Percentiles rank a stretch among this genome's conserved stretches.
These are phyloP conservation scores for Erucastrum elatum DNA, from an alignment of 345 rosid genomes.

Conservation along the genomic window DNA sequence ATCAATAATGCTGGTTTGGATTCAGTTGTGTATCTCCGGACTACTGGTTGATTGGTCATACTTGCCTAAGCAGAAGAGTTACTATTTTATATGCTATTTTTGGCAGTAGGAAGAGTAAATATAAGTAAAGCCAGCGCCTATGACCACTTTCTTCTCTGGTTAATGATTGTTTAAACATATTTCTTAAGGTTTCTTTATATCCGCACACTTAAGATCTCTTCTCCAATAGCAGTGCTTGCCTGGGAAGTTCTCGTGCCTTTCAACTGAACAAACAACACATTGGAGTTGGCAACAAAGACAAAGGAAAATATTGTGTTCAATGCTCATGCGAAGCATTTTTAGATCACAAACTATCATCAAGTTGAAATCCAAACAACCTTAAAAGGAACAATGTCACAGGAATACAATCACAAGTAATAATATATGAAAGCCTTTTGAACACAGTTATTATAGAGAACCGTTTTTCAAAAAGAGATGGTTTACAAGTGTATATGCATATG, in stretches of 20 bases:
- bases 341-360: too few species aligned
- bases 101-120: too few species aligned
- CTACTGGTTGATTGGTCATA: slow-evolving; percentile 82
- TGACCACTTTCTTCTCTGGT: too few species aligned
- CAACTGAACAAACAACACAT: slow-evolving; percentile 64
- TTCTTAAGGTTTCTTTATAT: neutral
- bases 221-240: slow-evolving; percentile 72
- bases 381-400: neutral
- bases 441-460: neutral
- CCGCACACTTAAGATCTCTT: slow-evolving; percentile 80
- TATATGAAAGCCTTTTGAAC: neutral
- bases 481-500: neutral
- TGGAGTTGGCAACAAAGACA: slow-evolving; percentile 33
- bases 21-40: slow-evolving; percentile 87
- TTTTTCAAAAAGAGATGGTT: neutral
- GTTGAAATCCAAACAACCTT: neutral
- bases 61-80: neutral
- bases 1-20: slow-evolving; percentile 96
- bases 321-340: too few species aligned
- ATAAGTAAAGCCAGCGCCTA: too few species aligned
- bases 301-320: too few species aligned
- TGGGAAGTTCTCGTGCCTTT: slow-evolving; percentile 86
- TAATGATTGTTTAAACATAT: neutral
- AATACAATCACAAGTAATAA: too few species aligned
- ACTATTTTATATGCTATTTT: neutral